These are phyloP conservation scores for Monosporascus sp. DNA, from an alignment of 2,329 filamentous ascomycete species.

Conservation along the genomic window DNA sequence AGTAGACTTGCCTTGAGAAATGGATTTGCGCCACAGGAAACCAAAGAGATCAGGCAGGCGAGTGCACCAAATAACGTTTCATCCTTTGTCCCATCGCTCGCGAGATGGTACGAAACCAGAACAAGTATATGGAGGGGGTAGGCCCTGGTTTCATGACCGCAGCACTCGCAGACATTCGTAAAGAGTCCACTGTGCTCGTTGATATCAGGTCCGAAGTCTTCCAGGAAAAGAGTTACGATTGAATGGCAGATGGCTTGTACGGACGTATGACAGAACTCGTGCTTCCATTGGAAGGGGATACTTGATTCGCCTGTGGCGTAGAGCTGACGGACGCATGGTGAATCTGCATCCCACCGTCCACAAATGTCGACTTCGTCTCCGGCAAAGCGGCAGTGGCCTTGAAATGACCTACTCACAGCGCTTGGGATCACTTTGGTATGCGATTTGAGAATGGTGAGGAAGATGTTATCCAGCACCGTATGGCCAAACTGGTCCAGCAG, in stretches of 20 bases:
- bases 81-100: constrained; percentile 21
- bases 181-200: constrained; percentile 15
- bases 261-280: constrained; percentile 40
- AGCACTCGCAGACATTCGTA: constrained; percentile 19
- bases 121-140: constrained; percentile 34
- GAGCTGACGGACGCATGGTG: constrained; percentile 27
- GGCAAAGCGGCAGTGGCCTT: constrained; percentile 20
- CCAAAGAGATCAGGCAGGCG: constrained; percentile 29
- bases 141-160: constrained; percentile 26
- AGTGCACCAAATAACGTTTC: constrained; percentile 36
- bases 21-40: constrained; percentile 25
- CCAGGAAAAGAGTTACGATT: constrained; percentile 22
- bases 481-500: constrained; percentile 21
- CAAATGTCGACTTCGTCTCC: constrained; percentile 39
- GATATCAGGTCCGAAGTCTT: constrained; percentile 2
- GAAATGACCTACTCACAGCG: constrained; percentile 23
- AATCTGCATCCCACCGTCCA: constrained; percentile 38
- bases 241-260: constrained; percentile 32
- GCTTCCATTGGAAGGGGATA: constrained; percentile 35
- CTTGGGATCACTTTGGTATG: constrained; percentile 26
- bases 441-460: constrained; percentile 31
- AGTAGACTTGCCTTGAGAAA: not conserved
- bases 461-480: constrained; percentile 34
- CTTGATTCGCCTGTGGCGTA: constrained; percentile 17
- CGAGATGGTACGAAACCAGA: constrained; percentile 29